Evolutionary conservation across 2,329 filamentous ascomycete species (phyloP), one percentile per base, ranked within the genome.

Genomic region (Arthroderma sp.): DNA sequence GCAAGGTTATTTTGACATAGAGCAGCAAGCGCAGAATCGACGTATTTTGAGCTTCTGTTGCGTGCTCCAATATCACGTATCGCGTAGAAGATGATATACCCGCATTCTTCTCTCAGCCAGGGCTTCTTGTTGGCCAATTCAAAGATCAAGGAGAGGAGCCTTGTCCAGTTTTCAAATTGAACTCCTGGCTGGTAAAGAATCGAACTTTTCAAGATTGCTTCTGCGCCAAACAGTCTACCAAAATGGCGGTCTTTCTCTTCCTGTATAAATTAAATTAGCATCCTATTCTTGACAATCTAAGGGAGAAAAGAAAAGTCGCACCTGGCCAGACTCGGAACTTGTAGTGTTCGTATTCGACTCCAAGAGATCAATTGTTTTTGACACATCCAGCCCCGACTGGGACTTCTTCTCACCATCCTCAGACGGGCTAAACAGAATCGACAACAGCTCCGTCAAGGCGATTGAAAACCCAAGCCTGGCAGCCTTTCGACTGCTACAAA

Each of bases 61-160:
- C 71, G 67, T 7, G 70, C 39, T 8, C 66, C 66, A 33, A 80
- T 64, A 19, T 84, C 82, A 33, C 79, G 78, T 38, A 93, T 70
- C 13, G 85, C 83, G 66, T 89, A 83, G 47, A 87, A 85, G 25
- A 96, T 77, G 52, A 93, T 82, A 78, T 85, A 88, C 33, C 87
- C 89, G 65, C 89, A 95, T 68, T 95, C 88, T 65, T 91, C 85
- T 60, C 88, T 82, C 63, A 97, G 78, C 91, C 91, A 96, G 33
- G 87, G 82, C 71, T 95, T 94, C 72, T 87, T 87, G 64, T 82
- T 81, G 41, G 86, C 83, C 60, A 96, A 79, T 61, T 84, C 81
- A 64, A 90, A 79, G 33, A 96, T 74, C 56, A 87, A 74, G 56
- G 86, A 80, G 52, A 96, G 74, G n/a, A 95, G 77, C 56, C 78